These are phyloP conservation scores for Ceratocystis papillata DNA, from an alignment of 2,329 filamentous ascomycete genomes.

Conservation along the genomic window DNA sequence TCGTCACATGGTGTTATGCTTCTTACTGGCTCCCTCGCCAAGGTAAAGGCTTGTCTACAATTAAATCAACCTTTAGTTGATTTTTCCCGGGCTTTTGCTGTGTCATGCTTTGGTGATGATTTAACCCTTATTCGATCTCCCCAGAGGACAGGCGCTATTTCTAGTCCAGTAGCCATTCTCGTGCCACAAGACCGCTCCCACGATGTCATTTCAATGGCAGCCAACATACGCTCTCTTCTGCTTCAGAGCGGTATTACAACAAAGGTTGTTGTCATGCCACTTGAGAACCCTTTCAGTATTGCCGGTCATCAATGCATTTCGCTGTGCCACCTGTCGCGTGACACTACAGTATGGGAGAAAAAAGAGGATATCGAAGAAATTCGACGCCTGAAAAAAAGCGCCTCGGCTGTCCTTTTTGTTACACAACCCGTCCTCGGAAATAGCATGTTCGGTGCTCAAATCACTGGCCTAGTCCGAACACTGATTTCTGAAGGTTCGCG, in stretches of 20 bases:
- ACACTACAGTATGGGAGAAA: neutral
- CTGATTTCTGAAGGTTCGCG: slow-evolving; percentile 41
- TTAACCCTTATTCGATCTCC: slow-evolving; percentile 15
- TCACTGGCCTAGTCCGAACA: slow-evolving; percentile 39
- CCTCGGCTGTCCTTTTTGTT: slow-evolving; percentile 40
- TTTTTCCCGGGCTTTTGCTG: neutral
- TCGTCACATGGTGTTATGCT: slow-evolving; percentile 15
- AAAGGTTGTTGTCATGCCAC: neutral
- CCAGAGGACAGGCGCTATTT: neutral
- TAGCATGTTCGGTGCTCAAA: slow-evolving; percentile 33
- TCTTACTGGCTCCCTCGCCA: neutral
- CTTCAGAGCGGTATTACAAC: neutral
- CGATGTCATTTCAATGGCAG: slow-evolving; percentile 5
- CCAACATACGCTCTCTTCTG: slow-evolving; percentile 5
- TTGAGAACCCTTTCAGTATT: neutral
- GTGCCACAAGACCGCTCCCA: slow-evolving; percentile 10
- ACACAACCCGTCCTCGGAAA: slow-evolving; percentile 33
- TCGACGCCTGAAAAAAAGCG: slow-evolving; percentile 32
- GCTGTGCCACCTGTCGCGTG: slow-evolving; percentile 13
- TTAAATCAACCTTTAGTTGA: slow-evolving; percentile 14
- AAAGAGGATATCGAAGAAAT: slow-evolving; percentile 34
- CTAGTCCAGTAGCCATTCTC: slow-evolving; percentile 13
- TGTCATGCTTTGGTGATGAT: slow-evolving; percentile 12
- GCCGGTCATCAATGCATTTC: slow-evolving; percentile 15
- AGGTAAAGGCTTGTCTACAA: slow-evolving; percentile 2